A percentile compares a stretch with the other conserved stretches of the same genome.
Conservation (phyloP, 1,284 basidiomycete genomes). For the Cryptococcus wingfieldii region DNA sequence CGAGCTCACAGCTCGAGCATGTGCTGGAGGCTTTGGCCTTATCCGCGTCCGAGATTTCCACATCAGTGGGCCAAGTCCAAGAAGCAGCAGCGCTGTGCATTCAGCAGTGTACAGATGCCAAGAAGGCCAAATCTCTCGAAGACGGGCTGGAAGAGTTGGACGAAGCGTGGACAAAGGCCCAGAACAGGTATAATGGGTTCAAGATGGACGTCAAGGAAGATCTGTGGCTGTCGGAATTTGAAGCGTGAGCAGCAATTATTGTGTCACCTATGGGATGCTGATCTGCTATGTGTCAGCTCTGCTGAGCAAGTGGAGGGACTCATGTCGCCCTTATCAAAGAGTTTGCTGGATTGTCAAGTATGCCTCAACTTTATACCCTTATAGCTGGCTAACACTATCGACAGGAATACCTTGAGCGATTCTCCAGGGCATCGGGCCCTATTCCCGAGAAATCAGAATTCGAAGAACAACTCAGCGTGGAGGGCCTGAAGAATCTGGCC, state of each 20-base stretch:
- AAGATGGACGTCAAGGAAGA: slow-evolving; percentile 91
- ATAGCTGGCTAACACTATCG: slow-evolving; percentile 1
- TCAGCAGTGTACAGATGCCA: no score
- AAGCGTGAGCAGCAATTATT: slow-evolving; percentile 58
- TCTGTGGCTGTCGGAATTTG: slow-evolving; percentile 91
- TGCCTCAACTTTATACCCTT: neutral
- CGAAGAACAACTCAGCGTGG: slow-evolving; percentile 27
- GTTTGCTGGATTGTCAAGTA: slow-evolving; percentile 28
- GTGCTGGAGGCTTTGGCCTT: slow-evolving; percentile 12
- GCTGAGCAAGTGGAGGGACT: slow-evolving; percentile 85
- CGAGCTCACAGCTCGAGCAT: slow-evolving; percentile 47
- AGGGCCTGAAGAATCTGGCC: slow-evolving; percentile 19
- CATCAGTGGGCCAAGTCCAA: no score
- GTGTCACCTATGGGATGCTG: neutral
- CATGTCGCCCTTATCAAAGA: slow-evolving; percentile 90
- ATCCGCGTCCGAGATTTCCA: no score
- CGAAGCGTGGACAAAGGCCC: slow-evolving; percentile 71
- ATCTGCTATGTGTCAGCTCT: slow-evolving; percentile 20
- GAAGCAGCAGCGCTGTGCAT: no score
- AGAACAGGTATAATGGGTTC: slow-evolving; percentile 73
- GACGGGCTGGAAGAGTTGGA: slow-evolving; percentile 24
- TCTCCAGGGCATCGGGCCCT: slow-evolving; percentile 17
- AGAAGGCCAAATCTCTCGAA: neutral
- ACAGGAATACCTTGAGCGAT: slow-evolving; percentile 31
- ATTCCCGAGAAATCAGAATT: slow-evolving; percentile 21